Base-by-base conservation (phyloP, 148 eudicot genomes). In the Diospyros lotus region DNA sequence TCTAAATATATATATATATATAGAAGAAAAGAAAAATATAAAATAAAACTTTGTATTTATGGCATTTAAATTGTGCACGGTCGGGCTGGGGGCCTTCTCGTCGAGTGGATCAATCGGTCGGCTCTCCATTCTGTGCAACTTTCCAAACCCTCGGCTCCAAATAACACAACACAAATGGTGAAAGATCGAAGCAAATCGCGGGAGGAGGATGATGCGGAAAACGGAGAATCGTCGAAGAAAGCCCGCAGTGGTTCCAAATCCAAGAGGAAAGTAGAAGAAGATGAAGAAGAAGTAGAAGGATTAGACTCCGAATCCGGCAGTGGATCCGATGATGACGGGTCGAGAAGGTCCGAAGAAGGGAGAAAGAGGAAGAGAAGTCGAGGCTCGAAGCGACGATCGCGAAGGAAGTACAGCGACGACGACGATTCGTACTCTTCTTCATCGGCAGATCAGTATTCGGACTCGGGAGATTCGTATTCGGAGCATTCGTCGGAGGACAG, bases 391-490 rank as follows among this genome's bases (percentile, higher is more conserved):
- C 78, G 82, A 9, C 73, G 60, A 65, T 79, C 84, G 1, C 84
- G 87, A 38, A 54, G 84, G 70, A 79, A 83, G 4, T 69, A 77
- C 75, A 81, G 76, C 45, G 85, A 80, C 66, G 80, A 77, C 15
- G 84, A 74, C 14, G 43, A 76, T n/a, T 77, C 75, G 0, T 76
- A 72, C 67, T 86, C 87, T 48, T 77, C 71, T n/a, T 76, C 73
- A n/a, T 82, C 71, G 69, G 79, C 67, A 45, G 76, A 52, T 13
- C 13, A 70, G 0, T 54, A 74, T 39, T 78, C 83, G 38, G 44
- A 58, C 0, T 77, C 80, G 10, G 86, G 76, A 6, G 74, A 68
- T 2, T 72, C 72, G 2, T 76, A 77, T 65, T 86, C 90, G 80
- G 84, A 82, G 60, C 75, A 73, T 28, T 76, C 71, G 38, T 80